These are phyloP conservation scores for Penicillium hesseltinei DNA, from an alignment of 2,329 filamentous ascomycete genomes.

Conservation along the genomic window DNA sequence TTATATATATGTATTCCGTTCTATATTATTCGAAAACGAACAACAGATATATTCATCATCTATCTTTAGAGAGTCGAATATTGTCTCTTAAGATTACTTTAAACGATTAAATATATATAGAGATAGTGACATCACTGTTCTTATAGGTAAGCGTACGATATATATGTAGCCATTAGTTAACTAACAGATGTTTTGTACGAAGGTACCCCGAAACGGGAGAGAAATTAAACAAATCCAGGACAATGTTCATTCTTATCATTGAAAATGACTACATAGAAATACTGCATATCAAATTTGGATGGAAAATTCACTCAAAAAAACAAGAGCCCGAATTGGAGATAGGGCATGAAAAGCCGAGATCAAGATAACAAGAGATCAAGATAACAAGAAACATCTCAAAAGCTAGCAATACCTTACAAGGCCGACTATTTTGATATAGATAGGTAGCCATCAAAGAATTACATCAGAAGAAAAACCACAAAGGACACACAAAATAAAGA, in stretches of 20 bases:
- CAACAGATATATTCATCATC: too few species aligned
- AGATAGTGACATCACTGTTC: background rate
- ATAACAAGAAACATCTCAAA: background rate
- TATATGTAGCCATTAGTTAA: background rate
- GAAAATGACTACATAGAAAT: background rate
- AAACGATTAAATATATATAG: background rate
- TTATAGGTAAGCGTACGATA: background rate
- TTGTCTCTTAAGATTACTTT: background rate
- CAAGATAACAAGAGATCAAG: background rate
- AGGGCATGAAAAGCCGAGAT: background rate
- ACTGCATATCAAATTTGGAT: background rate
- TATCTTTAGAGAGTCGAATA: background rate
- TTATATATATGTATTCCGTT: constrained; percentile 6
- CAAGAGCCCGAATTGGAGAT: background rate
- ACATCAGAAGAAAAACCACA: constrained; percentile 14
- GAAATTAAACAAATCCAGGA: background rate
- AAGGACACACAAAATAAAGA: background rate
- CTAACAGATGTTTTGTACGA: background rate
- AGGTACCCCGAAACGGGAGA: background rate
- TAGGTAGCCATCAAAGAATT: constrained; percentile 9
- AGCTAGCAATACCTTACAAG: constrained; percentile 8
- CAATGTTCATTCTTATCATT: background rate
- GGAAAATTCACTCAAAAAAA: background rate
- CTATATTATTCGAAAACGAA: background rate
- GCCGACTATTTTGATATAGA: background rate